phyloP scores from a whole-genome alignment of 768 basidiomycete genomes.

The Pilatotrama ljubarskyi region DNA sequence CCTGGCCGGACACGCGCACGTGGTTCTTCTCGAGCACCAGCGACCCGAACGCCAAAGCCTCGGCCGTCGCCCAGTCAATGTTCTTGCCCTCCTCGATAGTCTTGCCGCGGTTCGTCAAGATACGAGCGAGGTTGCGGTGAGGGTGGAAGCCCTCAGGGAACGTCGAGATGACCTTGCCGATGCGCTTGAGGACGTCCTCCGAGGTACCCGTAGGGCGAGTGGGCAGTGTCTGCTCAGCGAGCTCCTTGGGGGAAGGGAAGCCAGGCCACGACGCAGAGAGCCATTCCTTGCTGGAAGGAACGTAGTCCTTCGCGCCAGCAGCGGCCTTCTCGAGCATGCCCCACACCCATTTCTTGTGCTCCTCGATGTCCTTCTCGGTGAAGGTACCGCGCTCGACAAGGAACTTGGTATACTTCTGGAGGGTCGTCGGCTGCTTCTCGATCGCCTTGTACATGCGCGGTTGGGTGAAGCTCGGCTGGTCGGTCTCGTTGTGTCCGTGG shows the following conservation, averaged over 20 bases:
- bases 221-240: conserved; percentile 91
- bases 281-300: conserved; percentile 95
- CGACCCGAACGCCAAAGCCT: conserved; percentile 94
- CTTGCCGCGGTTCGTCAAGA: conserved; percentile 85
- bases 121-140: conserved; percentile 93
- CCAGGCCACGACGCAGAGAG: conserved; percentile 97
- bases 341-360: conserved; percentile 99
- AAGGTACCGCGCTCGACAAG: conserved; percentile 90
- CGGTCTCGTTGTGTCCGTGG: conserved; percentile 99
- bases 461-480: conserved; percentile 98
- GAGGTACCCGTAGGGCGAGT: conserved; percentile 84
- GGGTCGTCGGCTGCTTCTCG: conserved; percentile 87
- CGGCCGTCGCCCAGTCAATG: conserved; percentile 99
- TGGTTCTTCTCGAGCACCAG: conserved; percentile 92
- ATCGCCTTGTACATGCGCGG: conserved; percentile 99
- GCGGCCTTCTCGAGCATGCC: conserved; percentile 97
- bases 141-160: conserved; percentile 84
- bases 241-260: conserved; percentile 95
- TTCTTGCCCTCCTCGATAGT: conserved; percentile 86
- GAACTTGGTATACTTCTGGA: conserved; percentile 91
- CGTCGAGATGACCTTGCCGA: conserved; percentile 85
- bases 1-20: conserved; percentile 95
- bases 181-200: conserved; percentile 70
- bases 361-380: conserved; percentile 93
- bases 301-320: conserved; percentile 93